phyloP scores from a whole-genome alignment of 352 stramenopile species.

The Globisporangium iwayamae region DNA sequence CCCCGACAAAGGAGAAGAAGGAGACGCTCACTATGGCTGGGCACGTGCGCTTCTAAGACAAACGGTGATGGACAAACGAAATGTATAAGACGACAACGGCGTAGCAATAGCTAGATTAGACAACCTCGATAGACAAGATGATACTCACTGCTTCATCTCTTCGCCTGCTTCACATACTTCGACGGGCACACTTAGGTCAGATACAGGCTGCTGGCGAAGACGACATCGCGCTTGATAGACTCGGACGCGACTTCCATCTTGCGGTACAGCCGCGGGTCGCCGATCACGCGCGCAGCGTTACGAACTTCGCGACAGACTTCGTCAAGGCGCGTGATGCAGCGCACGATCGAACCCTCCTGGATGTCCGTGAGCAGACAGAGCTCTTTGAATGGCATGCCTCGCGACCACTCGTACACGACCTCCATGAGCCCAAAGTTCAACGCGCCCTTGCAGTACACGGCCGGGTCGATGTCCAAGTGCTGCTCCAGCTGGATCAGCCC shows the following conservation, averaged over 20 bases:
- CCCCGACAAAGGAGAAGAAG: slow-evolving; percentile 6
- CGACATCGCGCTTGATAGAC: slow-evolving; percentile 97
- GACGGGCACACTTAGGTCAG: slow-evolving; percentile 40
- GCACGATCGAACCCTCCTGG: slow-evolving; percentile 97
- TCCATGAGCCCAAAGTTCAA: slow-evolving; percentile 96
- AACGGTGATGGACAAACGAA: slow-evolving; percentile 10
- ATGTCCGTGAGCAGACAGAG: slow-evolving; percentile 95
- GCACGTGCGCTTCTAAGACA: slow-evolving; percentile 36
- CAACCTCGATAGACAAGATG: slow-evolving; percentile 6
- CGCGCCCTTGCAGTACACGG: slow-evolving; percentile 88
- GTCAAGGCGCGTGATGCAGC: slow-evolving; percentile 96
- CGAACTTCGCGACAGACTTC: slow-evolving; percentile 97
- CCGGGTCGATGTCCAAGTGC: slow-evolving; percentile 85
- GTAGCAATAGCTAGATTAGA: not conserved
- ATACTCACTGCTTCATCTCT: not conserved
- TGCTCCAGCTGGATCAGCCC: slow-evolving; percentile 82
- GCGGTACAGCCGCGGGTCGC: slow-evolving; percentile 94
- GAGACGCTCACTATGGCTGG: slow-evolving; percentile 2
- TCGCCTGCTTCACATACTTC: not conserved
- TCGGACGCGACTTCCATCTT: slow-evolving; percentile 98
- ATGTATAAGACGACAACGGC: not conserved
- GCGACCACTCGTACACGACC: slow-evolving; percentile 97
- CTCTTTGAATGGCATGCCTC: slow-evolving; percentile 96
- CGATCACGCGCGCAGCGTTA: slow-evolving; percentile 92
- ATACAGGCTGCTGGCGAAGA: slow-evolving; percentile 97